Evolutionary conservation across 768 basidiomycete species (phyloP), one percentile per base, ranked within the genome.

Genomic region (Hericium erinaceus): DNA sequence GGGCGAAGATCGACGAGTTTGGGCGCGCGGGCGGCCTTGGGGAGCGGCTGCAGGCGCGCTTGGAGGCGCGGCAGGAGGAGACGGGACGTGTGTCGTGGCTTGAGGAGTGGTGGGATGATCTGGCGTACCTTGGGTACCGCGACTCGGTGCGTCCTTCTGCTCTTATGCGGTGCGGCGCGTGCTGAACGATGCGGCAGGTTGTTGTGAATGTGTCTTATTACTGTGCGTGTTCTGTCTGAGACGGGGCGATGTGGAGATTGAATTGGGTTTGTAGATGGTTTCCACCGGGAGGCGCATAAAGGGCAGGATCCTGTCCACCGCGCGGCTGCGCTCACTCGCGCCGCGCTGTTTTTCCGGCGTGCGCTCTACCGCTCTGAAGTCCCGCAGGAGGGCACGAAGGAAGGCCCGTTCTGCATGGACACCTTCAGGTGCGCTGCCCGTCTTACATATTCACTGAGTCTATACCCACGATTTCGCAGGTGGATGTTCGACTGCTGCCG

Each of bases 401-500:
- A 87, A 57, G 78, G 80, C 0, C 79, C 85, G 15, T 64, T 91
- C 8, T 93, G 91, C 66, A 92, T 93, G 91, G 91, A 93, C 66
- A 87, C 87, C 7, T 92, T 87, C 70, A 75, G 89, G 88, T 86
- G 61, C 55, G 73, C 60, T 28, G 20, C 26, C 40, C 9, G 20
- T 16, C 9, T 40, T 8, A 12, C 3, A 46, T 41, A 49, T 11
- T 2, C 48, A 22, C 20, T 49, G 18, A 41, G 13, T 13, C 48
- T 49, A 22, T 3, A 24, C 15, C 18, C 22, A 49, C 26, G 48
- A 22, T 18, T 24, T 38, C 50, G 26, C 55, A 89, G 89, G 52
- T 93, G 91, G 91, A 92, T 93, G 91, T 93, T 93, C 63, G 91
- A 93, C 67, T 91, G 89, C 68, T 89, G 82, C 61, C 87, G 91